A percentile compares a stretch with the other conserved stretches of the same genome.
phyloP scores from a whole-genome alignment of 2,329 filamentous ascomycete genomes.

The Cadophora sp. region DNA sequence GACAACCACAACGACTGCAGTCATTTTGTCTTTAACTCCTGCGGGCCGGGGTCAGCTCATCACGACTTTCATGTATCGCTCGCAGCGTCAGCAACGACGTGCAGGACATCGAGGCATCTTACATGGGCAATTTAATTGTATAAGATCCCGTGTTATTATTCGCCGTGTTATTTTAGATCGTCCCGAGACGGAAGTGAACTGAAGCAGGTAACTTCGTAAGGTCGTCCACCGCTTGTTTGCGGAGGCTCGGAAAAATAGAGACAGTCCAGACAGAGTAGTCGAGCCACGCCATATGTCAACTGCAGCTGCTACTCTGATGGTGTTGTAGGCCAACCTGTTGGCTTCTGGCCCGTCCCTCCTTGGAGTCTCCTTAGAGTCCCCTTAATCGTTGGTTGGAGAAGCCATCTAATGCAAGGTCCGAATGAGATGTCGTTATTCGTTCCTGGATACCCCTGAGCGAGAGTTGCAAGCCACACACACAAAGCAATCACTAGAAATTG shows the following conservation, averaged over 20 bases:
- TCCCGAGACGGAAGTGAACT: conserved; percentile 1
- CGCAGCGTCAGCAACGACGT: conserved; percentile 11
- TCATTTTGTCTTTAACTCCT: not conserved
- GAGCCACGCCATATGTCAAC: not conserved
- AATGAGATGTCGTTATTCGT: conserved; percentile 7
- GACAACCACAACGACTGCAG: not conserved
- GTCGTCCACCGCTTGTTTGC: not conserved
- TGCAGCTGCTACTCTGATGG: not conserved
- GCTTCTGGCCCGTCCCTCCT: conserved; percentile 6
- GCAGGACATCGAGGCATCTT: not conserved
- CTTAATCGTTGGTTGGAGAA: not conserved
- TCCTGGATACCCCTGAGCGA: conserved; percentile 4
- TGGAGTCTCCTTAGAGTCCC: not conserved
- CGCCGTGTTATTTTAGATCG: conserved; percentile 5
- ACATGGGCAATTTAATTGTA: not conserved
- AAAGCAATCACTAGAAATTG: not conserved
- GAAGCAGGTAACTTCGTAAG: no score
- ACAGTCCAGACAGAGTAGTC: no score
- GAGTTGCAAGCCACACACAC: conserved; percentile 4
- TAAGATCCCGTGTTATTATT: conserved; percentile 14
- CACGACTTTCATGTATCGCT: conserved; percentile 2
- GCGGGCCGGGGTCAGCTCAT: not conserved
- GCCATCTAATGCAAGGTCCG: conserved; percentile 9
- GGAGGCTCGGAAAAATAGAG: not conserved
- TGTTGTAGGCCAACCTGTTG: not conserved